phyloP scores from a whole-genome alignment of 345 rosid genomes.

The Eucalyptus tenuipes region DNA sequence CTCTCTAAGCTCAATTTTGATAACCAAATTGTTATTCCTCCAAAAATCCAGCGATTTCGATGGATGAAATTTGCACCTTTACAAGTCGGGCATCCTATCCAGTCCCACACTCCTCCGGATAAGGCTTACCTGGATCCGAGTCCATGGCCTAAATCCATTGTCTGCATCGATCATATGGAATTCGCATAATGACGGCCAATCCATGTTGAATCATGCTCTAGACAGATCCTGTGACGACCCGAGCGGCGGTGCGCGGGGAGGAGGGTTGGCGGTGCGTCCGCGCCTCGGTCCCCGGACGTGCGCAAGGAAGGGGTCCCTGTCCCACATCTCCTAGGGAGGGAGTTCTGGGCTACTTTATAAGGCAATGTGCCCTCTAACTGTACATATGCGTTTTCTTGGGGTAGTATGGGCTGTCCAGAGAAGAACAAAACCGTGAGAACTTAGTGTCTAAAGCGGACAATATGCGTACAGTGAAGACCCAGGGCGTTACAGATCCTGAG shows the following conservation, averaged over 20 bases:
- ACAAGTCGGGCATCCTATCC: background rate
- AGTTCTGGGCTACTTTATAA: no score
- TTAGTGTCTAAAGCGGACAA: no score
- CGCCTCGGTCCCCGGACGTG: no score
- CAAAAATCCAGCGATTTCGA: background rate
- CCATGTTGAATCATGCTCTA: background rate
- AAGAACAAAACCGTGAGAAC: no score
- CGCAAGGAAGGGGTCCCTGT: no score
- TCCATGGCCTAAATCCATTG: background rate
- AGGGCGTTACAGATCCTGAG: background rate
- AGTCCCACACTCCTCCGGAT: background rate
- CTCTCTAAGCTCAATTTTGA: background rate
- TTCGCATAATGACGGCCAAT: background rate
- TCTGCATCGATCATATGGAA: background rate
- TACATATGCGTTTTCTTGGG: no score
- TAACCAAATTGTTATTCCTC: background rate
- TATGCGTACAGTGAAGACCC: no score
- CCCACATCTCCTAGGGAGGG: no score
- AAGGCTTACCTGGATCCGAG: accelerated
- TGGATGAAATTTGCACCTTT: background rate
- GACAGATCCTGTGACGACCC: background rate
- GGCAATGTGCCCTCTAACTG: no score
- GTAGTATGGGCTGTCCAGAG: no score
- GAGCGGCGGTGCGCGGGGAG: no score
- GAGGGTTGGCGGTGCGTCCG: no score